Base-by-base conservation (phyloP, 257 asterid genomes). In the Leptodermis oblonga region DNA sequence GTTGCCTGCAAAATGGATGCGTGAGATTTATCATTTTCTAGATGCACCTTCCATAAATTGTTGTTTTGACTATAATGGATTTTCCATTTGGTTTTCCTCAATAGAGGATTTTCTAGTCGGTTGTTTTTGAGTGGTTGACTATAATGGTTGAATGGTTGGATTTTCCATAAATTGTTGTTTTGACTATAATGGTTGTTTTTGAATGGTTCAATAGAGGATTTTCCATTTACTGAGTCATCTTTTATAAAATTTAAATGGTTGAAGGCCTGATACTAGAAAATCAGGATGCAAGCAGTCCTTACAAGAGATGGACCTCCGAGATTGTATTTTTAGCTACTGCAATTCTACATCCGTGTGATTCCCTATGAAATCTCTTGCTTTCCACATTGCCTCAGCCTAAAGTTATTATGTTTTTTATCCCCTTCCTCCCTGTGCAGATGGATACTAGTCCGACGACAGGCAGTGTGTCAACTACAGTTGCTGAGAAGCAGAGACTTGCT, bases 401-500 rank as follows among this genome's bases (percentile, higher is more conserved):
- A 22, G 9, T 46, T 48, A 68, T 70, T 22, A 65, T 42, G 66
- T 5, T 17, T 72, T 41, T 34, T n/a, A n/a, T n/a, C n/a, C 51
- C 48, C 23, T 67, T 2, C 15, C 23, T n/a, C 31, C 12, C n/a
- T 6, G 56, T 81, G 79, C 88, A 91, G 98, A 89, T 87, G 96
- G 99, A 91, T 81, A 82, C 68, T 71, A 88, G 95, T 77, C 98
- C 97, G 36, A 94, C 99, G 61, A 94, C 97, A 14, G 99, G 99
- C 77, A 92, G 97, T 36, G 98, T 94, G 76, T 77, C 95, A 41
- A 85, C 97, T 68, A 84, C 98, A 4, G 87, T 77, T 37, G 87
- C 77, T 79, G 98, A 89, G 86, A 94, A 89, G 73, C 87, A 78
- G 66, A 81, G 69, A 82, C 97, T 91, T 65, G 99, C 99, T 26